Percentiles rank a stretch among this genome's conserved stretches.
Conservation (phyloP, 805 yeast species). For the Kuraishia borneana region DNA sequence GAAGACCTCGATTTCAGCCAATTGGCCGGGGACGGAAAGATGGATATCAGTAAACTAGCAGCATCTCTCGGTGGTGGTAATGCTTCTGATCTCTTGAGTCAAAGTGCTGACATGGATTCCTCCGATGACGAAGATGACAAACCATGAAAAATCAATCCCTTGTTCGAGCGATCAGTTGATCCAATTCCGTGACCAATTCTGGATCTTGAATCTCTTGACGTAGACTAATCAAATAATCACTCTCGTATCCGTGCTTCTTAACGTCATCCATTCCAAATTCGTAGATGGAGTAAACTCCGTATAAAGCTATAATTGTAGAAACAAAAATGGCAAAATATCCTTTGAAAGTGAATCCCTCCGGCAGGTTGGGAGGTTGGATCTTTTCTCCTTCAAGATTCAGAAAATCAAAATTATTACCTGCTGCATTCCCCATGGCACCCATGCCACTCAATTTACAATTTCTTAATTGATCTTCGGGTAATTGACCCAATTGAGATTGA, state of each 20-base stretch:
- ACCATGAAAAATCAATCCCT: too few species aligned
- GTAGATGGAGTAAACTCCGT: slow-evolving; percentile 49
- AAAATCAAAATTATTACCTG: slow-evolving; percentile 39
- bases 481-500: slow-evolving; percentile 22
- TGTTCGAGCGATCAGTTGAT: not conserved
- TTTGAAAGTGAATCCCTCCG: slow-evolving; percentile 57
- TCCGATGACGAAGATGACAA: slow-evolving; percentile 7
- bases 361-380: slow-evolving; percentile 49
- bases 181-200: not conserved
- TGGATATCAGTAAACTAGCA: slow-evolving; percentile 22
- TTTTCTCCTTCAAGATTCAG: slow-evolving; percentile 49
- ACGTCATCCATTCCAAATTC: slow-evolving; percentile 59
- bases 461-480: slow-evolving; percentile 32
- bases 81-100: slow-evolving; percentile 8
- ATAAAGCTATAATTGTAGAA: slow-evolving; percentile 44
- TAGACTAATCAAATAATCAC: not conserved
- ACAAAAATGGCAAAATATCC: slow-evolving; percentile 55
- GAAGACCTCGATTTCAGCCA: slow-evolving; percentile 17
- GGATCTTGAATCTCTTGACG: slow-evolving; percentile 4
- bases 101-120: slow-evolving; percentile 12
- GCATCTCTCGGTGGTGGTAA: slow-evolving; percentile 22
- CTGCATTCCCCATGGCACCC: slow-evolving; percentile 50
- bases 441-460: not conserved
- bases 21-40: slow-evolving; percentile 15
- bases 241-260: not conserved